Evolutionary conservation across 768 basidiomycete genomes (phyloP), one percentile per base, ranked within the genome.

Genomic region (Kwoniella heveanensis): DNA sequence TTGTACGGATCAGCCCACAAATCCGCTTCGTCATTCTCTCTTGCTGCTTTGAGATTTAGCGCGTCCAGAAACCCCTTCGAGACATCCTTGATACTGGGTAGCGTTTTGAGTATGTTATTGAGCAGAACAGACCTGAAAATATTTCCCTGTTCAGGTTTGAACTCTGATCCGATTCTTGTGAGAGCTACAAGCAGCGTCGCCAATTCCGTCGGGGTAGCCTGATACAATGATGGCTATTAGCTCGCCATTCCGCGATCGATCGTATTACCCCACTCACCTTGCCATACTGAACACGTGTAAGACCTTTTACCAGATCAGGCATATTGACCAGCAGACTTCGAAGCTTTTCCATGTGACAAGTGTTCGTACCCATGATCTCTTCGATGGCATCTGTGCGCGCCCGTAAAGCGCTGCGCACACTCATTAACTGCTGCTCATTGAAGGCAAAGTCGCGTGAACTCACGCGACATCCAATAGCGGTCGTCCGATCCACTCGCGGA

Each of bases 241-340:
- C 50, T 47, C 24, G 47, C 2, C 7, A 6, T 22, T 22, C 3
- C 30, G 30, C 24, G 32, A 49, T 24, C 13, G 25, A 6, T 32
- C 32, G 32, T 32, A n/a, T n/a, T n/a, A n/a, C n/a, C n/a, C 32
- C 13, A 65, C 82, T 68, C 67, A 92, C 91, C 82, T 92, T 90
- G 51, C 92, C 90, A 70, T 95, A 95, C 73, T 94, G 91, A 30
- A 97, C 89, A 29, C 92, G 83, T 64, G 88, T 89, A 17, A 98
- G 81, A 0, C 95, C 95, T 74, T 86, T 88, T 0, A 89, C 87
- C 50, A 97, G 85, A 77, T 97, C 93, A 0, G 93, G 92, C n/a
- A 92, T 83, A 52, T 77, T 75, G 32, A 85, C 85, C 59, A 95
- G 82, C n/a, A 86, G 76, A 36, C 85, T 83, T 19, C 89, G 86